Base-by-base conservation (phyloP, 805 yeast genomes). In the Pichia nakasei region DNA sequence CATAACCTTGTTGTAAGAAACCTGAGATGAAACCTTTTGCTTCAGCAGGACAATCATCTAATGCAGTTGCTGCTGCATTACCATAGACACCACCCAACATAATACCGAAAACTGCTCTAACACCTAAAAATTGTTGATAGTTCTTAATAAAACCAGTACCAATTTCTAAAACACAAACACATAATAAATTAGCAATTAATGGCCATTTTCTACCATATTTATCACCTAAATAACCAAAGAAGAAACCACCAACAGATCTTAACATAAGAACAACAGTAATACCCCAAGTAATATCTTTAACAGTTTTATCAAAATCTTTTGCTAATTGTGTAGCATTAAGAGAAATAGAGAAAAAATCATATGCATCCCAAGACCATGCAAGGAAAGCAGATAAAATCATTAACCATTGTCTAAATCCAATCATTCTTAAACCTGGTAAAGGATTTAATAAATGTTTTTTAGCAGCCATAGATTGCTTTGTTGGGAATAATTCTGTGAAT, bases 1-100 rank as follows among this genome's bases (percentile, higher is more conserved):
- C 81, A 52, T 81, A 86, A 48, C 95, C 95, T 59, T 85, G 83
- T 62, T 85, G 95, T 57, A 86, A 75, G 35, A 84, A 60, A 39
- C 85, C 86, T 31, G 80, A 73, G 39, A 80, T 61, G 45, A 79
- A 67, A 38, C 85, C 82, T 61, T 76, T 66, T 29, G 82, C 75
- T 31, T 60, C 67, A 22, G 58, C 53, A 12, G 81, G 80, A 51
- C 75, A 66, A 57, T 73, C 79, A 49, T 75, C 80, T 34, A 76
- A 52, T 17, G 78, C 72, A 18, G 75, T 70, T 22, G 77, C 73
- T 20, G 76, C 67, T 31, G 78, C 75, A 45, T 72, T 69, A 45
- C 80, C 78, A 52, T 65, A 76, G 38, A 75, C 64, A 47, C 78
- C 79, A 41, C 81, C 82, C 69, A 76, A 67, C 20, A 76, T 64